phyloP scores from a whole-genome alignment of 805 yeast genomes.

The Saccharomycopsis malanga region DNA sequence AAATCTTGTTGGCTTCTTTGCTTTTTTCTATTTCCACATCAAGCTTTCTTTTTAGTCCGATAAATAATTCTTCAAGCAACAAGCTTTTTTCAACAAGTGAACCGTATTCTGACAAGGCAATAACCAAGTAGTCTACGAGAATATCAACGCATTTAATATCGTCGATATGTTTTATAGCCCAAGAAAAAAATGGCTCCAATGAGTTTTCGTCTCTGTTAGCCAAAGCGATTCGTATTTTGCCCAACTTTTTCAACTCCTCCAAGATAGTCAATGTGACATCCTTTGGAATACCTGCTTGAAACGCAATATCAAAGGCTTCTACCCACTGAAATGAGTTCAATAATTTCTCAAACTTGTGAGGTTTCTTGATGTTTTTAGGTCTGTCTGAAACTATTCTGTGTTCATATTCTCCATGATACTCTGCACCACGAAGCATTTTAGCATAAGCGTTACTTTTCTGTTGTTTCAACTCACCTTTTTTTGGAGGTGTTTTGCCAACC shows the following conservation, averaged over 20 bases:
- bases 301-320: slow-evolving; percentile 86
- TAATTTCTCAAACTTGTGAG: slow-evolving; percentile 76
- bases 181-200: slow-evolving; percentile 76
- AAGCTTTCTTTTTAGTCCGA: slow-evolving; percentile 53
- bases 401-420: slow-evolving; percentile 85
- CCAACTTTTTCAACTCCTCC: slow-evolving; percentile 80
- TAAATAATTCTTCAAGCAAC: slow-evolving; percentile 65
- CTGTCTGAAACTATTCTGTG: slow-evolving; percentile 60
- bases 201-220: slow-evolving; percentile 79
- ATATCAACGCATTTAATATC: slow-evolving; percentile 67
- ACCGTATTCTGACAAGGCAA: slow-evolving; percentile 69
- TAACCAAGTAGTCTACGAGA: slow-evolving; percentile 61
- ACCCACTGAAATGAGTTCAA: slow-evolving; percentile 86
- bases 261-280: slow-evolving; percentile 78
- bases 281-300: slow-evolving; percentile 67
- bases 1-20: slow-evolving; percentile 79
- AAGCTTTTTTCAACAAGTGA: slow-evolving; percentile 66
- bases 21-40: slow-evolving; percentile 68
- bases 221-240: slow-evolving; percentile 78
- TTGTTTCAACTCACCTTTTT: slow-evolving; percentile 25
- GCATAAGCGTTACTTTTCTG: slow-evolving; percentile 58
- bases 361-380: slow-evolving; percentile 45
- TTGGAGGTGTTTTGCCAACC: slow-evolving; percentile 50
- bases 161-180: slow-evolving; percentile 72
- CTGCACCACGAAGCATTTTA: slow-evolving; percentile 84